Percentiles rank a stretch among this genome's conserved stretches.
Evolutionary conservation across 2,329 filamentous ascomycete genomes (phyloP).

Genomic region (Trichoderma lentiforme): DNA sequence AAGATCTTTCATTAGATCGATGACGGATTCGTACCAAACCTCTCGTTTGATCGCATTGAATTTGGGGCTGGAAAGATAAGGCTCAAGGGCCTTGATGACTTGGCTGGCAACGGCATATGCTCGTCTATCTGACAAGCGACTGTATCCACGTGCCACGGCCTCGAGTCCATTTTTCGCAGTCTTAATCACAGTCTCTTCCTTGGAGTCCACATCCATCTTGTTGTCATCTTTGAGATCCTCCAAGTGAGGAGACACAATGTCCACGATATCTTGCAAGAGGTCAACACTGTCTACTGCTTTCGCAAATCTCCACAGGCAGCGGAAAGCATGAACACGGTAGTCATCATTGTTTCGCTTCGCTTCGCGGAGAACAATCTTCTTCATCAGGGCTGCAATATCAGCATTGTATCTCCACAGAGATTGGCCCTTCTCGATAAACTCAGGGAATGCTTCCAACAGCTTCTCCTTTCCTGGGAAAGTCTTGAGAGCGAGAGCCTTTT

Average conservation of each 20-base stretch:
- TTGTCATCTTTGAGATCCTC: conserved; percentile 57
- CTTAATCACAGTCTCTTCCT: conserved; percentile 42
- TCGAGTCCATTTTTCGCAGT: conserved; percentile 51
- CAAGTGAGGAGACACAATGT: conserved; percentile 61
- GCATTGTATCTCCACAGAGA: conserved; percentile 54
- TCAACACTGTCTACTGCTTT: conserved; percentile 65
- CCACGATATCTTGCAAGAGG: conserved; percentile 63
- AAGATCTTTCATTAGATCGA: conserved; percentile 46
- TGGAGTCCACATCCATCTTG: conserved; percentile 66
- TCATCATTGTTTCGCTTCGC: conserved; percentile 86
- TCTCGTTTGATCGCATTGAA: conserved; percentile 46
- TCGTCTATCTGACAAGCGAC: conserved; percentile 36
- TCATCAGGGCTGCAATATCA: conserved; percentile 60
- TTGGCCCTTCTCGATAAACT: conserved; percentile 66
- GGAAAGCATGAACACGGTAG: conserved; percentile 75
- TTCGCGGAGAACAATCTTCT: conserved; percentile 80
- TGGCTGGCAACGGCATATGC: conserved; percentile 37
- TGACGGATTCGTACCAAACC: conserved; percentile 50
- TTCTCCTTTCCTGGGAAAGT: conserved; percentile 91
- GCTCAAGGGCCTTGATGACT: conserved; percentile 40
- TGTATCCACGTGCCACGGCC: conserved; percentile 50
- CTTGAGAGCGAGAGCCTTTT: conserved; percentile 79
- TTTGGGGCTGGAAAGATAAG: conserved; percentile 37
- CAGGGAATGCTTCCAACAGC: conserved; percentile 73
- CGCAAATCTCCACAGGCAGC: conserved; percentile 69